A percentile compares a stretch with the other conserved stretches of the same genome.
phyloP scores from a whole-genome alignment of 805 yeast species.

The Wickerhamomyces hampshirensis region DNA sequence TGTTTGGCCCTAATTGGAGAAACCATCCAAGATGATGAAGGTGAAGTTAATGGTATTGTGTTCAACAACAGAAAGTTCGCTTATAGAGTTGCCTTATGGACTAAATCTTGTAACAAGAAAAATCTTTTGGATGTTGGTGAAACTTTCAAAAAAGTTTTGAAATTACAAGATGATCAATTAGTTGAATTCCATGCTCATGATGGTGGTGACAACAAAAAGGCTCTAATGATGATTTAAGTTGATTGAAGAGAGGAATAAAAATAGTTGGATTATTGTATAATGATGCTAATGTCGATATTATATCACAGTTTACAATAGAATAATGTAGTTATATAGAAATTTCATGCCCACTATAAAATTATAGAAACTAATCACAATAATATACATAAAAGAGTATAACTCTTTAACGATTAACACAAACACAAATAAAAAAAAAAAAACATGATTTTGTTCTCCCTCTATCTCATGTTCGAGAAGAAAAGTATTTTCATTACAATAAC shows the following conservation, averaged over 20 bases:
- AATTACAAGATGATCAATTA: constrained; percentile 65
- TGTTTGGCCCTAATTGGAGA: constrained; percentile 91
- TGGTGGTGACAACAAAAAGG: constrained; percentile 24
- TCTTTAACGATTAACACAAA: too few relatives aligned
- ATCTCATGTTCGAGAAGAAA: too few relatives aligned
- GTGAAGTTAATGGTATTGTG: constrained; percentile 92
- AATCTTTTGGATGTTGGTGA: constrained; percentile 76
- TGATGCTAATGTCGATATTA: too few relatives aligned
- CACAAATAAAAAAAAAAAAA: too few relatives aligned
- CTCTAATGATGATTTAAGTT: constrained; percentile 23
- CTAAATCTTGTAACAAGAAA: constrained; percentile 63
- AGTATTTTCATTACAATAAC: constrained; percentile 9
- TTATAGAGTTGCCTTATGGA: constrained; percentile 89
- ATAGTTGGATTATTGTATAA: too few relatives aligned
- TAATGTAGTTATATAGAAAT: too few relatives aligned
- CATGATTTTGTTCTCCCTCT: too few relatives aligned
- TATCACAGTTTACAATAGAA: too few relatives aligned
- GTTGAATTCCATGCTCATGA: constrained; percentile 73
- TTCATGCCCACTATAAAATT: too few relatives aligned
- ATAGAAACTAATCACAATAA: too few relatives aligned
- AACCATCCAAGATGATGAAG: constrained; percentile 73
- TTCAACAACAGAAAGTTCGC: constrained; percentile 80
- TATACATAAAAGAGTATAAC: too few relatives aligned
- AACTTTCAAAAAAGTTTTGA: constrained; percentile 80
- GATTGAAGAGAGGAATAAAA: too few relatives aligned